Percentiles rank a stretch among this genome's conserved stretches.
Evolutionary conservation across 2,329 filamentous ascomycete species (phyloP).

Genomic region (Penicillium sp.): DNA sequence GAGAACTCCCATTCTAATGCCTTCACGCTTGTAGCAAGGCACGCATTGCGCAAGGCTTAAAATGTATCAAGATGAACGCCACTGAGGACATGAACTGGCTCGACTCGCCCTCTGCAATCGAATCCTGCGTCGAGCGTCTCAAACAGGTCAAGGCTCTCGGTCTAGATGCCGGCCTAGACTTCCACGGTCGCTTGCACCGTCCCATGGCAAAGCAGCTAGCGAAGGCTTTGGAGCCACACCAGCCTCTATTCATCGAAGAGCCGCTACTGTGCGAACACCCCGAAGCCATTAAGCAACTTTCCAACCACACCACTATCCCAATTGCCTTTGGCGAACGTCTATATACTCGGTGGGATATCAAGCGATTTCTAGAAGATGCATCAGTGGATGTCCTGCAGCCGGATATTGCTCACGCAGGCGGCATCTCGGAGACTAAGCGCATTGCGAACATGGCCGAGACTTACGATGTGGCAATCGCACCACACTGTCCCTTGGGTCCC

Average conservation of each 20-base stretch:
- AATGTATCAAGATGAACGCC: slow-evolving; percentile 70
- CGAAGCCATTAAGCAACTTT: slow-evolving; percentile 60
- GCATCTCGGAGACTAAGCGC: slow-evolving; percentile 64
- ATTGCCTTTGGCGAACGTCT: slow-evolving; percentile 70
- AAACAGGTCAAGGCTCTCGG: slow-evolving; percentile 64
- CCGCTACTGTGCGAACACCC: slow-evolving; percentile 65
- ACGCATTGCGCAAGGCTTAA: slow-evolving; percentile 39
- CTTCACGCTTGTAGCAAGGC: slow-evolving; percentile 36
- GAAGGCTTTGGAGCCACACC: slow-evolving; percentile 59
- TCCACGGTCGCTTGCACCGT: slow-evolving; percentile 70
- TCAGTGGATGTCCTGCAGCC: slow-evolving; percentile 69
- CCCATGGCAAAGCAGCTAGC: slow-evolving; percentile 75
- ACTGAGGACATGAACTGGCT: slow-evolving; percentile 73
- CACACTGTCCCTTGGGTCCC: slow-evolving; percentile 68
- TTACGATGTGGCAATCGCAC: slow-evolving; percentile 68
- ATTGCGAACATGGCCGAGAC: slow-evolving; percentile 68
- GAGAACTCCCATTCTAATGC: not conserved
- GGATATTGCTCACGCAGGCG: slow-evolving; percentile 66
- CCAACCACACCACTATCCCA: slow-evolving; percentile 61
- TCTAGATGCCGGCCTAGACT: slow-evolving; percentile 71
- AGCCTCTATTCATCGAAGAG: slow-evolving; percentile 70
- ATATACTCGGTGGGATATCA: slow-evolving; percentile 67
- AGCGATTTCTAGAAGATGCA: slow-evolving; percentile 63
- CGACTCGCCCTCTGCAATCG: slow-evolving; percentile 62
- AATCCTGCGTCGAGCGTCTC: slow-evolving; percentile 61